phyloP scores from a whole-genome alignment of 805 yeast genomes.

The Hermanozyma aechmeae region DNA sequence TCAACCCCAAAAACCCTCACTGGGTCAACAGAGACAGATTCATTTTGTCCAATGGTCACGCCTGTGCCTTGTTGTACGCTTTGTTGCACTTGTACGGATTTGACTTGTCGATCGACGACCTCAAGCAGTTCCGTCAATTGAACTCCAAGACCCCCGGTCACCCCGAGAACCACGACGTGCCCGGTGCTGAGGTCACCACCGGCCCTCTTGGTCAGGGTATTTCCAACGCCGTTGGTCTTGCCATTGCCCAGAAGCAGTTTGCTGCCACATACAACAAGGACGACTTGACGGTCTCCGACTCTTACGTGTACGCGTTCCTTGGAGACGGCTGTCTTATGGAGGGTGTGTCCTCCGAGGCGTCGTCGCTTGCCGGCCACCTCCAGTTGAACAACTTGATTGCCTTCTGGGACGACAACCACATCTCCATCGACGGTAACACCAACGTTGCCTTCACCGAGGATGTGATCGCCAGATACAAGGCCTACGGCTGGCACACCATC shows the following conservation, averaged over 20 bases:
- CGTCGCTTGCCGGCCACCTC: conserved; percentile 93
- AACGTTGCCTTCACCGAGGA: conserved; percentile 88
- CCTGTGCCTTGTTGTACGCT: conserved; percentile 82
- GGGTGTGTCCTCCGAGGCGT: conserved; percentile 93
- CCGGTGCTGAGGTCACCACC: conserved; percentile 95
- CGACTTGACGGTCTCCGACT: conserved; percentile 60
- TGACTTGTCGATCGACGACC: conserved; percentile 71
- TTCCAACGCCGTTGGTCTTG: conserved; percentile 91
- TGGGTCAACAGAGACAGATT: conserved; percentile 97
- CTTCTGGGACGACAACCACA: conserved; percentile 93
- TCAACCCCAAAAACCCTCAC: conserved; percentile 84
- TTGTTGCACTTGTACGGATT: conserved; percentile 82
- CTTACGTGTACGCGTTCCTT: conserved; percentile 67
- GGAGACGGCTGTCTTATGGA: conserved; percentile 99
- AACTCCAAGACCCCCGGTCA: conserved; percentile 94
- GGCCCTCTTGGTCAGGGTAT: conserved; percentile 99
- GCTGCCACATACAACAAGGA: conserved; percentile 95
- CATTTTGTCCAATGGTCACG: conserved; percentile 93
- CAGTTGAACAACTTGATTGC: conserved; percentile 89
- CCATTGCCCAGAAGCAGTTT: conserved; percentile 85
- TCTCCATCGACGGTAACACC: conserved; percentile 94
- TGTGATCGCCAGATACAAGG: conserved; percentile 71
- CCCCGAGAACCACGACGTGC: conserved; percentile 77
- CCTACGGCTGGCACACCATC: conserved; percentile 90
- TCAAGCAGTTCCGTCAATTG: conserved; percentile 84